Percentiles rank a stretch among this genome's conserved stretches.
Conservation (phyloP, 2,329 filamentous ascomycete genomes). For the Arthrinium puccinioides region DNA sequence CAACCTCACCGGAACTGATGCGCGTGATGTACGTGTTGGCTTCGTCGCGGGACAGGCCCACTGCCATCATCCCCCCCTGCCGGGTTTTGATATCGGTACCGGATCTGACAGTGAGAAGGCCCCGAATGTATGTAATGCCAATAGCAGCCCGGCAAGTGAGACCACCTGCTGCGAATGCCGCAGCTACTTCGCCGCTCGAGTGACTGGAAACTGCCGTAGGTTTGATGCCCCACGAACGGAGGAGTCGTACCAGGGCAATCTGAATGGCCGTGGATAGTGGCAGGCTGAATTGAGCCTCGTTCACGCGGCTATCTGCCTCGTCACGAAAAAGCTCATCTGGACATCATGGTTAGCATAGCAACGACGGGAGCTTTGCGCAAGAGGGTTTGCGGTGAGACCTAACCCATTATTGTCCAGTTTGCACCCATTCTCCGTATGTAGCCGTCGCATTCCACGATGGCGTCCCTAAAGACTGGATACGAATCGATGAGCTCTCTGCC, state of each 20-base stretch:
- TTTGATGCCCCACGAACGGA: conserved; percentile 7
- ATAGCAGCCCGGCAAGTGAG: conserved; percentile 12
- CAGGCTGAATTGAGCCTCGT: conserved; percentile 9
- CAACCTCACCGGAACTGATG: conserved; percentile 14
- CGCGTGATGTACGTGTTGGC: conserved; percentile 18
- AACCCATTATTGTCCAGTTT: not conserved
- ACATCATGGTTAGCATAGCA: not conserved
- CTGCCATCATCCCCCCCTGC: conserved; percentile 15
- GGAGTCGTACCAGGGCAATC: conserved; percentile 10
- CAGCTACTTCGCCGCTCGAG: conserved; percentile 31
- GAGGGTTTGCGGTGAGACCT: no score
- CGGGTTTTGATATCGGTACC: not conserved
- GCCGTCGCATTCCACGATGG: not conserved
- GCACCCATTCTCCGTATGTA: not conserved
- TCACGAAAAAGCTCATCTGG: conserved; percentile 10
- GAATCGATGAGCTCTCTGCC: conserved; percentile 7
- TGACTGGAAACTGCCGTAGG: conserved; percentile 14
- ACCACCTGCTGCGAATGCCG: conserved; percentile 29
- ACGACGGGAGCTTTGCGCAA: not conserved
- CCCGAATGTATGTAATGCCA: conserved; percentile 12
- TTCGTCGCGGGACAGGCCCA: conserved; percentile 23
- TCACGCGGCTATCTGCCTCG: conserved; percentile 3
- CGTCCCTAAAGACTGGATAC: conserved; percentile 2
- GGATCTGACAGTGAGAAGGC: conserved; percentile 5
- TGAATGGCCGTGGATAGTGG: conserved; percentile 17